These are phyloP conservation scores for Phytophthora multivora DNA, from an alignment of 352 stramenopile genomes.

Conservation along the genomic window DNA sequence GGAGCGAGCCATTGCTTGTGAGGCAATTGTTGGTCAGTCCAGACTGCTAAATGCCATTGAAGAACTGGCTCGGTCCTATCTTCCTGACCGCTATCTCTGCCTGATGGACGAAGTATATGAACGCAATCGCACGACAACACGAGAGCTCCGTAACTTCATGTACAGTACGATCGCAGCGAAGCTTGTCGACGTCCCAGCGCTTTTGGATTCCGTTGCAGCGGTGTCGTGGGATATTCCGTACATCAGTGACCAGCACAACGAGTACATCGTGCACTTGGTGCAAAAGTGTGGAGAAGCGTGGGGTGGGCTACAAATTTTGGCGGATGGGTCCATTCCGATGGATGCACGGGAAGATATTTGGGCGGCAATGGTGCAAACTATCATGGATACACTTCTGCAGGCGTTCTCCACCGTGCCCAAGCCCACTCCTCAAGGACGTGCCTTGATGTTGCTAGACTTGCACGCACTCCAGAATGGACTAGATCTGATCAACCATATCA, in stretches of 20 bases:
- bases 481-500: slow-evolving; percentile 83
- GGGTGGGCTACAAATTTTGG: slow-evolving; percentile 71
- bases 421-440: slow-evolving; percentile 94
- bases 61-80: slow-evolving; percentile 62
- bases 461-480: slow-evolving; percentile 87
- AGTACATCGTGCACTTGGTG: slow-evolving; percentile 83
- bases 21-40: slow-evolving; percentile 62
- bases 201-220: slow-evolving; percentile 50
- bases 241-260: slow-evolving; percentile 73
- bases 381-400: slow-evolving; percentile 92
- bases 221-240: slow-evolving; percentile 75
- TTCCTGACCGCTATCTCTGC: slow-evolving; percentile 67
- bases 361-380: slow-evolving; percentile 77
- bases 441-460: slow-evolving; percentile 97
- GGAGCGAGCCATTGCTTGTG: slow-evolving; percentile 67
- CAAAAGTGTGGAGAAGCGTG: slow-evolving; percentile 82
- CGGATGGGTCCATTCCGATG: slow-evolving; percentile 67
- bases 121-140: slow-evolving; percentile 47
- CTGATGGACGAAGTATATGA: slow-evolving; percentile 77
- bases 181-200: slow-evolving; percentile 47
- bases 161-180: slow-evolving; percentile 56
- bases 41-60: slow-evolving; percentile 73
- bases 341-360: slow-evolving; percentile 80
- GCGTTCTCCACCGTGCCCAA: slow-evolving; percentile 89
- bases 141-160: slow-evolving; percentile 68